Conservation (phyloP, 2,329 filamentous ascomycete genomes). For the Penicillium sp. region DNA sequence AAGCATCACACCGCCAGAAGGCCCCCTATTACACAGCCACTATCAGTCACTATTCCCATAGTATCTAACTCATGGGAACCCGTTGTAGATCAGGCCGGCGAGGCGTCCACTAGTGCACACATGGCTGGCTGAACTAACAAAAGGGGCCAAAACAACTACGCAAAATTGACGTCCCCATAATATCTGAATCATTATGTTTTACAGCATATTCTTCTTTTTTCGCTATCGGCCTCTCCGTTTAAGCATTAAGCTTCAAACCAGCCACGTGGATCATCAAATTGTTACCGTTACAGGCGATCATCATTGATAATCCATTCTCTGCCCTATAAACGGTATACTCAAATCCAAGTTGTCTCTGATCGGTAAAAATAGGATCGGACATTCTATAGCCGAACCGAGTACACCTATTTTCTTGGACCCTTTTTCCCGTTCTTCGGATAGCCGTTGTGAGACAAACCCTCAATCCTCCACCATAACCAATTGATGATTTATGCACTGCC, state of each 20-base stretch:
- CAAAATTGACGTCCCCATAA: neutral
- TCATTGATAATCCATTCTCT: neutral
- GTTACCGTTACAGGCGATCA: slow-evolving; percentile 14
- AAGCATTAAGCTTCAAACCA: neutral
- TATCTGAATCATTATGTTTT: neutral
- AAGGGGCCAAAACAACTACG: neutral
- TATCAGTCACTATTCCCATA: neutral
- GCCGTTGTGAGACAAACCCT: neutral
- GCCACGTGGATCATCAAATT: neutral
- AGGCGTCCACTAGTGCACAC: neutral
- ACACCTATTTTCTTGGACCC: neutral
- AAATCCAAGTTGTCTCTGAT: neutral
- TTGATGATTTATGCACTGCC: neutral
- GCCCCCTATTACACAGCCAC: slow-evolving; percentile 2
- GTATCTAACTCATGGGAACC: neutral
- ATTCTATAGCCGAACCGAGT: neutral
- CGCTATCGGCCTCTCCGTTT: neutral
- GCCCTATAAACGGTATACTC: neutral
- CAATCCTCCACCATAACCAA: neutral
- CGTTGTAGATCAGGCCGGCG: slow-evolving; percentile 6
- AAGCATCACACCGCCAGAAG: neutral
- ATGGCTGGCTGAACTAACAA: slow-evolving; percentile 6
- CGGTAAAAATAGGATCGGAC: neutral
- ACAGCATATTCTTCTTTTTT: neutral
- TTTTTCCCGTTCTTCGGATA: neutral